Base-by-base conservation (phyloP, 306 rosid species). In the Sechiopsis laciniata region DNA sequence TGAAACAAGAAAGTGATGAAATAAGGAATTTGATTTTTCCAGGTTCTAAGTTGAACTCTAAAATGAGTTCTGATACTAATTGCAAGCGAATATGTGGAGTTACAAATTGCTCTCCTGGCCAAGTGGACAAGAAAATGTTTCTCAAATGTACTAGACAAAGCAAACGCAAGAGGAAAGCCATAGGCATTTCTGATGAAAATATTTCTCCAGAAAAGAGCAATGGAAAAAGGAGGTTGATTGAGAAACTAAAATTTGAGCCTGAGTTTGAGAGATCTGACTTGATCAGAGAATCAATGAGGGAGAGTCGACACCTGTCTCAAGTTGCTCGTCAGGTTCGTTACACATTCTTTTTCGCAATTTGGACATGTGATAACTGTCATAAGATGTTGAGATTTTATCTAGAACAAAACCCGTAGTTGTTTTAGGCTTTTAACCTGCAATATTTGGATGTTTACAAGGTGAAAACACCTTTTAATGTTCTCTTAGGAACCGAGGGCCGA, bases 321-420 rank as follows among this genome's bases (percentile, higher is more conserved):
- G 89, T 82, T 83, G 88, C 88, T 63, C 84, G 79, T 55, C 89
- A 84, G 93, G 91, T 90, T 80, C 50, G 86, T 82, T 60, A n/a
- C 19, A 17, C 46, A 50, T 26, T 77, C 45, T 68, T 61, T 20
- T 14, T 46, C 13, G 15, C 10, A 52, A 15, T 70, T 77, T 37
- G 48, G 15, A 50, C 16, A 0, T 51, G 60, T 51, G n/a, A 24
- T 51, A 51, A 70, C 21, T 69, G 46, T 1, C 29, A 26, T 5
- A 3, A 32, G 5, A 32, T 3, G 37, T 32, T 32, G 37, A 5
- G 2, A 2, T 3, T 32, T 32, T 1, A 32, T 8, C 52, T 67
- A 24, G 17, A 26, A 26, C 29, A 26, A 26, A 26, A 26, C 2
- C 2, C 2, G 29, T 26, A 26, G 29, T 26, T 26, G 29, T 26